Percentiles rank a stretch among this genome's conserved stretches.
These are phyloP conservation scores for Senna tora DNA, from an alignment of 306 rosid genomes.

Conservation along the genomic window DNA sequence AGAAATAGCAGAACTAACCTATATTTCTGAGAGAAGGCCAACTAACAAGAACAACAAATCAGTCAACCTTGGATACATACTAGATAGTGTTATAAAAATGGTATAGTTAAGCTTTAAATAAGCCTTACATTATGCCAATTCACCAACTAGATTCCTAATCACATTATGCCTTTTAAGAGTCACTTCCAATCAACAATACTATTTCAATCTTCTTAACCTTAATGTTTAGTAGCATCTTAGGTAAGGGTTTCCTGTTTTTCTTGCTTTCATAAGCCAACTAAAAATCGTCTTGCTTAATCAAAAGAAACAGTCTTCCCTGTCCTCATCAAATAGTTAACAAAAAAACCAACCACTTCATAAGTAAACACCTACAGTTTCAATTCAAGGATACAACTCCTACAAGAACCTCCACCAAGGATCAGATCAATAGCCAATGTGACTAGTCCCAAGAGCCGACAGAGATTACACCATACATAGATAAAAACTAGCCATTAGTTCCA, in stretches of 20 bases:
- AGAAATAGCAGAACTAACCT: neutral
- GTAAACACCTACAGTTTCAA: slow-evolving; percentile 19
- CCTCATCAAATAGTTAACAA: neutral
- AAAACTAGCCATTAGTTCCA: neutral
- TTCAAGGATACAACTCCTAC: slow-evolving; percentile 13
- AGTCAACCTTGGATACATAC: neutral
- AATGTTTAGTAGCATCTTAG: slow-evolving; percentile 1
- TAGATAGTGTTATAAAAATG: neutral
- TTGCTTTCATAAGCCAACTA: neutral
- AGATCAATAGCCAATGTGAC: slow-evolving; percentile 5
- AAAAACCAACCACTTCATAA: neutral
- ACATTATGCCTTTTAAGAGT: neutral
- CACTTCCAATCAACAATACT: neutral
- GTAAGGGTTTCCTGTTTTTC: slow-evolving; percentile 7
- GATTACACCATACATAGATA: neutral
- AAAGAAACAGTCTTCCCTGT: slow-evolving; percentile 4
- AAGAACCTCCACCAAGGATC: slow-evolving; percentile 20
- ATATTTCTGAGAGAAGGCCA: slow-evolving; percentile 14
- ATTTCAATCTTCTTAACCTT: slow-evolving; percentile 4
- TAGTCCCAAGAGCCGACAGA: slow-evolving; percentile 5
- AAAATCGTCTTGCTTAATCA: slow-evolving; percentile 1
- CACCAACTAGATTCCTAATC: slow-evolving; percentile 15
- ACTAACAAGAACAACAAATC: slow-evolving; percentile 15
- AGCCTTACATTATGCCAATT: slow-evolving; percentile 15
- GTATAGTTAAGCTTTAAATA: slow-evolving; percentile 6